Base-by-base conservation (phyloP, 345 rosid species). In the Fremontodendron californicum region DNA sequence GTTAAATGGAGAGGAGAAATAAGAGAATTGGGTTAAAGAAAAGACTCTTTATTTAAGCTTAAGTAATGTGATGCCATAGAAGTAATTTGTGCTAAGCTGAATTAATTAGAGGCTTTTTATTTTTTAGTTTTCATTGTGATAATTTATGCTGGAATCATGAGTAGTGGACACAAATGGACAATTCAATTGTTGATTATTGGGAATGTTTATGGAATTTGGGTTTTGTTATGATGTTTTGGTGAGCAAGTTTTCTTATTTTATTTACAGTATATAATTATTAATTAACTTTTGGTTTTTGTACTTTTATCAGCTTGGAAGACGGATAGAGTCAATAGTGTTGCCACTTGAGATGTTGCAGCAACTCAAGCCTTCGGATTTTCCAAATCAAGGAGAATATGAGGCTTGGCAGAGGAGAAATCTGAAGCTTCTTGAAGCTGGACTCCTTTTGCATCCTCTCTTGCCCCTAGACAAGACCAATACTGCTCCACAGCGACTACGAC, bases 261-360 rank as follows among this genome's bases (percentile, higher is more conserved):
- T 2, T 10, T 23, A 21, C 27, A 46, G 51, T 46, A n/a, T 8
- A 46, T 46, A 10, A 11, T 48, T 0, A 15, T 15, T n/a, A n/a
- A n/a, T 57, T 57, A 25, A 25, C 0, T 25, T 57, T 25, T 61
- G 65, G 35, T 10, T 61, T 61, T 15, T 29, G 63, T 80, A 43
- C 67, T 86, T 81, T 62, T 75, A 62, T 75, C 89, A 95, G 99
- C 93, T 93, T 51, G 99, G 97, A 77, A 93, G 88, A 87, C 83
- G 90, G 63, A 86, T 91, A 75, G 99, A 96, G 86, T 80, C 87
- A 0, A 85, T 90, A 77, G 97, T 93, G 81, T 85, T 96, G 74
- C 98, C 99, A 37, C 83, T 96, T 10, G 99, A 96, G 90, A 86
- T 93, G 57, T 74, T 96, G 40, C 99, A 93, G 83, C 97, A 91